Evolutionary conservation across 2,329 filamentous ascomycete species (phyloP), one percentile per base, ranked within the genome.

Genomic region (Waltergamsia citrina): DNA sequence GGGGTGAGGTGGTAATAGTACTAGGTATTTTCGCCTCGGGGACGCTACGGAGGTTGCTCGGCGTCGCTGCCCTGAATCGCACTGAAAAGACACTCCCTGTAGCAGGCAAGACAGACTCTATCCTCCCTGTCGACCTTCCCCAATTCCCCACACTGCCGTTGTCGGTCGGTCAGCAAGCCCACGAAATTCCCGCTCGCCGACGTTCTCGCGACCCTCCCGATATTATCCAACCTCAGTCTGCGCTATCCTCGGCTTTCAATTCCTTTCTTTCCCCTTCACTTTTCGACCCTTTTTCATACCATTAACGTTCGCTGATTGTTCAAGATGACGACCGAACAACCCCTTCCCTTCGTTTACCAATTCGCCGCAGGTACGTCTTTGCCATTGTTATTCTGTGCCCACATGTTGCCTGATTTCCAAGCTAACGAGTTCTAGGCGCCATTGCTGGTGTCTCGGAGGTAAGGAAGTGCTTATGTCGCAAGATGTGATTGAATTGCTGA

Each of bases 381-480:
- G 38, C 41, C 27, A 34, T 30, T 30, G 37, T 20, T 14, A 9
- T 15, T 22, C 6, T 15, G 19, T 20, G 12, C 19, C 12, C 6
- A 18, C 16, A 30, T 27, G 8, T 17, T 20, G n/a, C 15, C 29
- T 19, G 16, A 15, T 28, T 19, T 18, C 6, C 16, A 5, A 14
- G 19, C 29, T 32, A 20, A 32, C 29, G 9, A 16, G 7, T 39
- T 30, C 24, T 49, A 85, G 81, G 82, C 67, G 92, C 92, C 57
- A 84, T 98, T 56, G 92, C 92, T 54, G 92, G 92, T 71, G 88
- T 98, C 45, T 96, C 90, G 50, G 92, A 98, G 76, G 87, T 88
- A 69, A 63, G 80, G 18, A 20, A 7, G 21, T 66, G 34, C 22
- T 29, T 12, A n/a, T n/a, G 22, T 20, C n/a, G n/a, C 15, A n/a